Percentiles rank a stretch among this genome's conserved stretches.
phyloP scores from a whole-genome alignment of 495 filamentous ascomycete species.

The Mytilinidion resinicola region DNA sequence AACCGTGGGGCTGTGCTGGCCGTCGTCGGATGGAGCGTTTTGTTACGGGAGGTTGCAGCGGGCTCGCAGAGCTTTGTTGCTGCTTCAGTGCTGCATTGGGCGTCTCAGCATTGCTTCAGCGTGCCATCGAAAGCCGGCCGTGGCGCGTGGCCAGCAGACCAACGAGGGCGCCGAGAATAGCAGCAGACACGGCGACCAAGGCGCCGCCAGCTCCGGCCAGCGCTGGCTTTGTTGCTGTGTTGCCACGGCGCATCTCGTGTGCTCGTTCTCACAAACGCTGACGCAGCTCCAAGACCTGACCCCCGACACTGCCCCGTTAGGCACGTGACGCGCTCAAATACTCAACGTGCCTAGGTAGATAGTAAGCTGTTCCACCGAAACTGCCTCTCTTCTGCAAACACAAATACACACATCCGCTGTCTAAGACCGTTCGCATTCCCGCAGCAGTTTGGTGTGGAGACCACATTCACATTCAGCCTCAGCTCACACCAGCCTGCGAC shows the following conservation, averaged over 20 bases:
- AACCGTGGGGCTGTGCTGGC: too few species aligned
- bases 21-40: not conserved
- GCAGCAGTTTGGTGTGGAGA: not conserved
- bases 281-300: too few species aligned
- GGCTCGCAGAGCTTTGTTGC: not conserved
- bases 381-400: not conserved
- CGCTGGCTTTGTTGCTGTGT: too few species aligned
- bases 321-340: not conserved
- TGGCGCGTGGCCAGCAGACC: not conserved
- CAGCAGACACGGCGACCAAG: not conserved
- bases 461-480: constrained; percentile 11
- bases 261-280: too few species aligned
- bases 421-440: not conserved
- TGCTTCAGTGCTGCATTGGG: constrained; percentile 1
- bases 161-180: too few species aligned
- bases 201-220: not conserved
- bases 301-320: too few species aligned
- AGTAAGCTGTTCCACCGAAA: too few species aligned
- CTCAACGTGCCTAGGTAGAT: too few species aligned
- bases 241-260: too few species aligned
- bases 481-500: constrained; percentile 21
- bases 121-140: not conserved
- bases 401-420: not conserved
- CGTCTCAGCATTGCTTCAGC: constrained; percentile 8
- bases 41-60: not conserved